phyloP scores from a whole-genome alignment of 257 asterid genomes.

The Penstemon davidsonii region DNA sequence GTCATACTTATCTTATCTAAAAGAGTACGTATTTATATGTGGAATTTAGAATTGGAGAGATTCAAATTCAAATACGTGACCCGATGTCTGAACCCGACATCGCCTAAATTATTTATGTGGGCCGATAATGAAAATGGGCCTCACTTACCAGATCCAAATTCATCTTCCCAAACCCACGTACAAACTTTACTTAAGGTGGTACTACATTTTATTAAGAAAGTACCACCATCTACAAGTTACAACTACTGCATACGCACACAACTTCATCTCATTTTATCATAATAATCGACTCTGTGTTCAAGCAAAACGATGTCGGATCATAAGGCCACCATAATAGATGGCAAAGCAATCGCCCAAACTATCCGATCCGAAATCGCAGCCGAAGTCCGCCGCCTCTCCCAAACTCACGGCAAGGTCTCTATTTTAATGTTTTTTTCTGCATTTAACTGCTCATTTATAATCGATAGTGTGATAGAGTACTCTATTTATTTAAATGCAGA shows the following conservation, averaged over 20 bases:
- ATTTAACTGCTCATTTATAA: conserved; percentile 14
- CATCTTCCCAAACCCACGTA: no score
- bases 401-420: conserved; percentile 66
- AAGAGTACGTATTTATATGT: no score
- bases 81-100: no score
- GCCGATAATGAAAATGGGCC: no score
- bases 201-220: no score
- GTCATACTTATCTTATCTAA: no score
- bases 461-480: background rate
- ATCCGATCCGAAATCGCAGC: conserved; percentile 70
- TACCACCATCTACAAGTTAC: no score
- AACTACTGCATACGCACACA: background rate
- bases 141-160: no score
- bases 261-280: background rate
- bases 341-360: conserved; percentile 74
- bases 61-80: no score
- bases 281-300: background rate
- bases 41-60: no score
- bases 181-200: no score
- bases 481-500: background rate
- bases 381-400: conserved; percentile 58
- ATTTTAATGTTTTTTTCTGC: background rate
- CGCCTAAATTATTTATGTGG: no score
- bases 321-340: conserved; percentile 70
- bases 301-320: conserved; percentile 58